Evolutionary conservation across 2,329 filamentous ascomycete genomes (phyloP), one percentile per base, ranked within the genome.

Genomic region (Penicillium italicum): DNA sequence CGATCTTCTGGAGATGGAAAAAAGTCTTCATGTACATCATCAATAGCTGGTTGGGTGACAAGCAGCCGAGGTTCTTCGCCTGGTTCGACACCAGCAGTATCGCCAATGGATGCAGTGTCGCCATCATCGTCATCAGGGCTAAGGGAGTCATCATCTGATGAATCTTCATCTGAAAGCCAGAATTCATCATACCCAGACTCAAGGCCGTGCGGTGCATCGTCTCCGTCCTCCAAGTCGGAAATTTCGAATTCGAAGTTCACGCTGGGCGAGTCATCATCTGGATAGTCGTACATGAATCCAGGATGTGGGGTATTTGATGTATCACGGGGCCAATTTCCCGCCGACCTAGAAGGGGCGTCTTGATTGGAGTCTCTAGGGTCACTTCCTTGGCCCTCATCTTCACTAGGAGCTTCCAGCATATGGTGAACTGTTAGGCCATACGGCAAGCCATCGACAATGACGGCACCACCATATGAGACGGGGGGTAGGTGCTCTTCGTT

Each of bases 341-440:
- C 76, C 4, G 80, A 82, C 7, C 81, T 72, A 22, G 70, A 66
- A 14, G 76, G 71, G 3, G 54, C 68, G 30, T 70, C 67, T 16
- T 62, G 62, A 41, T 70, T 64, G n/a, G 73, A 67, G 16, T 74
- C 70, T 1, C 72, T 69, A 16, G 73, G 71, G 10, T 75, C 76
- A 14, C 82, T 80, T 37, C 81, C 80, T 42, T 82, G 72, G 9
- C 75, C 76, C 14, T 83, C 80, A 41, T 82, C 80, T 42, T 82
- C 79, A 55, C 81, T 82, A 11, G 82, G 77, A 12, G 77, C 75
- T 65, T 97, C 93, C 2, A 97, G 83, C 85, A 97, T 93, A 72
- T 97, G 93, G 68, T 97, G 93, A 0, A 97, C 93, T 22, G 91
- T 97, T 90, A 97, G 94, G 12, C 93, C 93, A 66, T 91, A 94